Evolutionary conservation across 176 grass and related monocot species (phyloP).

Genomic region (Triticum turgidum): DNA sequence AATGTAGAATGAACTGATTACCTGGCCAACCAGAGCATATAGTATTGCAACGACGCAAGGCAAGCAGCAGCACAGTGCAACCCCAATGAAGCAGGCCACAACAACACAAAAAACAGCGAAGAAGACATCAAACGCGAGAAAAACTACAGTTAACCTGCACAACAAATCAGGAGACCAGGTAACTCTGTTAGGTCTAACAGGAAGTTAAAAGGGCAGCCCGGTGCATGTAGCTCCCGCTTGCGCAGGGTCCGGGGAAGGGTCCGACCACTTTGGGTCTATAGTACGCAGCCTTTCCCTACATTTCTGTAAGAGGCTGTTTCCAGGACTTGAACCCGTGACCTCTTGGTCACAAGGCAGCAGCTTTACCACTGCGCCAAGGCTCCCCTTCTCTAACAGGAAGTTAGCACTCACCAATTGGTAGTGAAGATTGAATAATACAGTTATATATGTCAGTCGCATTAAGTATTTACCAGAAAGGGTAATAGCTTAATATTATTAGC

Average conservation of each 20-base stretch:
- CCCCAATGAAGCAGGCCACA: conserved; percentile 86
- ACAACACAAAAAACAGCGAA: conserved; percentile 78
- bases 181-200: background rate
- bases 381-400: background rate
- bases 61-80: conserved; percentile 96
- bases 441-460: background rate
- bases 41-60: conserved; percentile 94
- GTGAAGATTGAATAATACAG: background rate
- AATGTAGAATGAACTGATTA: conserved; percentile 21
- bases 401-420: background rate
- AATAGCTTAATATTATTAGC: background rate
- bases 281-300: no score
- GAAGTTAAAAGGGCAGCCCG: no score
- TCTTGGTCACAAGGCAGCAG: no score
- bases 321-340: no score
- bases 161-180: conserved; percentile 6
- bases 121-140: conserved; percentile 89
- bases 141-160: conserved; percentile 75
- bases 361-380: no score
- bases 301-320: no score
- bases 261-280: no score
- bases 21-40: conserved; percentile 88
- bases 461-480: background rate
- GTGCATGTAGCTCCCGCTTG: no score
- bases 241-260: no score